Evolutionary conservation across 176 grass and related monocot genomes (phyloP), one percentile per base, ranked within the genome.

Genomic region (Musa acuminata): DNA sequence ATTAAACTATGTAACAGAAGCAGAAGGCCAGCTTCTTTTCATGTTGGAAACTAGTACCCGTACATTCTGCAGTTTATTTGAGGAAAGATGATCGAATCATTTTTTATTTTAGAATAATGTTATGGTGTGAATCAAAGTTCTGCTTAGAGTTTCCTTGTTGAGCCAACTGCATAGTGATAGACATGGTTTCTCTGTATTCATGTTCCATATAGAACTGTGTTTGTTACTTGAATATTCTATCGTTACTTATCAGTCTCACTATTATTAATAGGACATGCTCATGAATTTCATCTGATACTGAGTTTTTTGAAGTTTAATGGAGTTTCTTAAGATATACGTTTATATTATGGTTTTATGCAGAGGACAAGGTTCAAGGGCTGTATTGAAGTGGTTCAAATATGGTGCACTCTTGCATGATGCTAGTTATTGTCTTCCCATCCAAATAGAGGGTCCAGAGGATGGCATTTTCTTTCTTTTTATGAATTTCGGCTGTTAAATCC

Each of bases 371-470:
- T 88, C 93, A 75, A 88, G 87, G 73, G 78, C 84, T 81, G 73
- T 87, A 55, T 85, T 98, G 71, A 87, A 81, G 67, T 51, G 59
- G 82, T 80, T 87, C 53, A 87, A 89, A 77, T 81, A 70, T 75
- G 88, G 85, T 54, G 79, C 85, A 0, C 58, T 87, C 69, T 53
- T 93, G 62, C 90, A 91, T 75, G 93, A 97, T 83, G 76, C 87
- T 72, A 88, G 85, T 72, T 98, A 93, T 58, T 85, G 79, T 53
- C 64, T 88, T 75, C 90, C 87, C 8, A 49, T 98, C 72, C 80
- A 89, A 76, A 62, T 98, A 62, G 84, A 91, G 62, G 90, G 90
- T 59, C 82, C 85, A 76, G 79, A 93, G 84, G 93, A 81, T 83
- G 23, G 84, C 29, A 80, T 3, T 78, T 59, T 21, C 48, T 2